phyloP scores from a whole-genome alignment of 208 protist species.

The Balamuthia mandrillaris region DNA sequence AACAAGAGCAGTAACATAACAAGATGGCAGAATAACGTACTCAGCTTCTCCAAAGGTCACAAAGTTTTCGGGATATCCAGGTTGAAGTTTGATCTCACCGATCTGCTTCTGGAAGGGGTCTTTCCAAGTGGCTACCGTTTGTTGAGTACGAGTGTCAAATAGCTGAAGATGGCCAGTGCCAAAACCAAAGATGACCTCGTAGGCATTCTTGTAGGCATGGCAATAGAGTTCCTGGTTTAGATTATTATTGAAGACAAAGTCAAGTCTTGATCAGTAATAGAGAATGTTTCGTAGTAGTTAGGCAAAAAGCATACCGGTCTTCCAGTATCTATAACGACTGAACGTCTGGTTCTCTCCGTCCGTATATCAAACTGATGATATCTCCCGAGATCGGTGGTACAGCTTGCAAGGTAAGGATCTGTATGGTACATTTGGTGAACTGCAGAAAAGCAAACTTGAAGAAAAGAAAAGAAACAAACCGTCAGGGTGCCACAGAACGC shows the following conservation, averaged over 20 bases:
- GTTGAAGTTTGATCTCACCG: too few species aligned
- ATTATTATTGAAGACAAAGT: not conserved
- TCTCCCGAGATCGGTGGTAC: conserved; percentile 16
- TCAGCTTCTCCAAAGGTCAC: too few species aligned
- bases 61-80: too few species aligned
- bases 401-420: conserved; percentile 14
- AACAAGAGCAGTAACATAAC: too few species aligned
- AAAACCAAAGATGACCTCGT: conserved; percentile 8
- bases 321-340: not conserved
- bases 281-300: not conserved
- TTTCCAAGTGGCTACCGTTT: too few species aligned
- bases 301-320: not conserved
- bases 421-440: not conserved
- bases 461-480: not conserved
- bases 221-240: conserved; percentile 20
- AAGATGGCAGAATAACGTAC: too few species aligned
- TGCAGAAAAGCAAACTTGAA: not conserved
- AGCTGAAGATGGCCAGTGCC: not conserved
- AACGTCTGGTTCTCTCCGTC: not conserved
- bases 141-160: not conserved
- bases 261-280: not conserved
- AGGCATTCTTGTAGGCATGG: conserved; percentile 4
- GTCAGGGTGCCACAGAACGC: conserved; percentile 5
- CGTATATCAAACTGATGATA: conserved; percentile 26
- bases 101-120: too few species aligned